phyloP scores from a whole-genome alignment of 768 basidiomycete genomes.

The Lactifluus hygrophoroides region DNA sequence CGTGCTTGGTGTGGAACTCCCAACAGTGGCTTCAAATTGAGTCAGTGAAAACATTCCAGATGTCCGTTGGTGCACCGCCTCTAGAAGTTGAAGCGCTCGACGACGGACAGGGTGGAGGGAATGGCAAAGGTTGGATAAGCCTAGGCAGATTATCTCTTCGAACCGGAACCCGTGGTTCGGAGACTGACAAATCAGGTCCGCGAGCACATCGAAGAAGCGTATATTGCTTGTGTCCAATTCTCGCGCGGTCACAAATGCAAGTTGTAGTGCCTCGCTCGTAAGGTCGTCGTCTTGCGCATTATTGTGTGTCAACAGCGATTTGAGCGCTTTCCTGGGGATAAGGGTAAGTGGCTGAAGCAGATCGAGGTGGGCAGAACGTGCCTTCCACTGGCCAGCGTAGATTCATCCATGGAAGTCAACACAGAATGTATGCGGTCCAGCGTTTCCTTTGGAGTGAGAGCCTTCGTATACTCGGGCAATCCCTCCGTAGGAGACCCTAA shows the following conservation, averaged over 20 bases:
- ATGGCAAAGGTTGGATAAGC: slow-evolving; percentile 80
- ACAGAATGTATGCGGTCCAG: slow-evolving; percentile 65
- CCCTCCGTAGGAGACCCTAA: slow-evolving; percentile 60
- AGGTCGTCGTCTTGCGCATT: slow-evolving; percentile 43
- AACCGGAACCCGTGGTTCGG: slow-evolving; percentile 58
- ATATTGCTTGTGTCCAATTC: slow-evolving; percentile 47
- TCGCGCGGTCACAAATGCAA: slow-evolving; percentile 55
- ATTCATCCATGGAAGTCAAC: slow-evolving; percentile 47
- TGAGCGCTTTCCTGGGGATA: slow-evolving; percentile 60
- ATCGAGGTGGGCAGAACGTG: slow-evolving; percentile 31
- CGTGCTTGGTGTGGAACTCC: slow-evolving; percentile 63
- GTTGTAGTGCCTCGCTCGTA: slow-evolving; percentile 54
- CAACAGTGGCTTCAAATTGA: slow-evolving; percentile 64
- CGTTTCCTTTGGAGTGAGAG: slow-evolving; percentile 42
- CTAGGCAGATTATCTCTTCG: slow-evolving; percentile 66
- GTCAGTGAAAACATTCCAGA: slow-evolving; percentile 61
- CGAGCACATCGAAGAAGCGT: slow-evolving; percentile 72
- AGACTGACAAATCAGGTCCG: slow-evolving; percentile 52
- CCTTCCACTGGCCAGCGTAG: slow-evolving; percentile 53
- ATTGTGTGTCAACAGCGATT: slow-evolving; percentile 53
- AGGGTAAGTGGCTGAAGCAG: slow-evolving; percentile 11
- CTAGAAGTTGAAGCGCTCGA: slow-evolving; percentile 72
- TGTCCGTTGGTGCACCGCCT: slow-evolving; percentile 58
- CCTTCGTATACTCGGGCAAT: slow-evolving; percentile 41
- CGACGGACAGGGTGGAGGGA: slow-evolving; percentile 52